Base-by-base conservation (phyloP, 345 rosid genomes). In the Combretum micranthum region DNA sequence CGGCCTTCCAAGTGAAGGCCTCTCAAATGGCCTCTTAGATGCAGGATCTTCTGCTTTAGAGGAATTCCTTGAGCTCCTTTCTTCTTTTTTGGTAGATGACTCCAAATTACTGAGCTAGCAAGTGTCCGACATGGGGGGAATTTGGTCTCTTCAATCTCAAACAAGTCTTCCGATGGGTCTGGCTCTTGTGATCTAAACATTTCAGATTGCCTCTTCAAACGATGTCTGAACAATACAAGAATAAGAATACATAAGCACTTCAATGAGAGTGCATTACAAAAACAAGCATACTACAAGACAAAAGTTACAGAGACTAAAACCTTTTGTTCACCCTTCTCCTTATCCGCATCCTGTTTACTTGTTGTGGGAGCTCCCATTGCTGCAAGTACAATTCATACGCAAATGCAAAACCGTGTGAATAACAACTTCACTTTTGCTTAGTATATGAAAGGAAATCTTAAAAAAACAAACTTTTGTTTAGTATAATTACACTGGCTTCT, bases 241-340 rank as follows among this genome's bases (percentile, higher is more conserved):
- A 62, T 19, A 7, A 60, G 52, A 14, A 18, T 13, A 21, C 52
- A 23, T 15, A 12, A 42, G 42, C 26, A 18, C 13, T 13, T 11
- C 19, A 12, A 49, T 49, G 52, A 10, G 13, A 49, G 11, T 19
- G 8, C 37, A 47, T 13, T 22, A 15, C 47, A 9, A 32, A 32
- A 32, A 7, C 10, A 32, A 32, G 44, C 15, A 47, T 12, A 47
- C 18, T 12, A 25, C 17, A 25, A 17, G 1, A 15, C 20, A 20
- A 39, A 48, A n/a, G 16, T 11, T 3, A 12, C 18, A 16, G 19
- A 15, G 11, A 6, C 12, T 43, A 63, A 26, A 54, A 83, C 95
- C 91, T 82, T 76, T 84, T 86, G 64, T 63, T 83, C 82, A 11
- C 48, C 60, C 67, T 70, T 83, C 59, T 80, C 84, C 44, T 78